phyloP scores from a whole-genome alignment of 1,139 yeast genomes.

The Kazachstania sp. region DNA sequence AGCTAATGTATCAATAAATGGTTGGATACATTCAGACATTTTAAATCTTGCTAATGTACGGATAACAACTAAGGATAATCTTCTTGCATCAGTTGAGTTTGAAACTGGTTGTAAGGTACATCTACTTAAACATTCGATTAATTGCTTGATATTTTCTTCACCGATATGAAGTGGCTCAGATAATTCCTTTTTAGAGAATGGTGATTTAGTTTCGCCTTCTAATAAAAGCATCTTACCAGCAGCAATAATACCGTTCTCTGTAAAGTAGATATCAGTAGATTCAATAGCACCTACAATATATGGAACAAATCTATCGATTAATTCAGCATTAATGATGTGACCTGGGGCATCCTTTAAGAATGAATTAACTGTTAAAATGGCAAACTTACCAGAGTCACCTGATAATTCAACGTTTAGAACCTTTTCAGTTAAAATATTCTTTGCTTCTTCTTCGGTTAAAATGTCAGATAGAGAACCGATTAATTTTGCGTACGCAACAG shows the following conservation, averaged over 20 bases:
- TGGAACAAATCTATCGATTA: constrained; percentile 41
- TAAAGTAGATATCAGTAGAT: constrained; percentile 45
- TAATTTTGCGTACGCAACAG: constrained; percentile 68
- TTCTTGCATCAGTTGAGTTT: constrained; percentile 67
- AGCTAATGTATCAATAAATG: constrained; percentile 49
- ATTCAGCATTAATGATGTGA: constrained; percentile 46
- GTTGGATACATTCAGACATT: constrained; percentile 40
- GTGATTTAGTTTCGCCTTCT: constrained; percentile 38
- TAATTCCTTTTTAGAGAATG: constrained; percentile 26
- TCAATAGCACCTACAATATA: constrained; percentile 43
- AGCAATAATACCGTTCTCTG: constrained; percentile 76
- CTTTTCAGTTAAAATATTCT: constrained; percentile 49
- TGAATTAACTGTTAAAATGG: constrained; percentile 67
- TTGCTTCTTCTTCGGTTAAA: constrained; percentile 57
- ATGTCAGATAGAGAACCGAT: constrained; percentile 71
- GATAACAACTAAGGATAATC: constrained; percentile 66
- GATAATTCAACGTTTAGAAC: constrained; percentile 38
- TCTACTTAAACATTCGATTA: constrained; percentile 45
- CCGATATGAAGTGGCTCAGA: constrained; percentile 34
- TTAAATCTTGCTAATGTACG: constrained; percentile 67
- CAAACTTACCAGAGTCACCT: constrained; percentile 47
- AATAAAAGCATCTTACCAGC: constrained; percentile 70
- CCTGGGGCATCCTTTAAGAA: constrained; percentile 68
- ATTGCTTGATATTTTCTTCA: constrained; percentile 32
- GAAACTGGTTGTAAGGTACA: constrained; percentile 47